Percentiles rank a stretch among this genome's conserved stretches.
phyloP scores from a whole-genome alignment of 768 basidiomycete genomes.

The Podaxis pistillaris region DNA sequence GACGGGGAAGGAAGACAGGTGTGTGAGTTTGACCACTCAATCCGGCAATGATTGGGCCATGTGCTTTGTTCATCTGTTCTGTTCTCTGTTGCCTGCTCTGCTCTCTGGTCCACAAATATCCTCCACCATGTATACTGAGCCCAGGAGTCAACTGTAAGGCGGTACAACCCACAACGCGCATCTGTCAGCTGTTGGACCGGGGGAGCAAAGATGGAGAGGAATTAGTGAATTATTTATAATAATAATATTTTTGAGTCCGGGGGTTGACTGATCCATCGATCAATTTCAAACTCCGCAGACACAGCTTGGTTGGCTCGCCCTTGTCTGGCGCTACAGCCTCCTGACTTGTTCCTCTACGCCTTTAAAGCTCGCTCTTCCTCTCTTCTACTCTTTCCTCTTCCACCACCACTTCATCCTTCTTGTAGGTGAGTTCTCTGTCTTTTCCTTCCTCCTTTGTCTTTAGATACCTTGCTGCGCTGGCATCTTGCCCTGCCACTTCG shows the following conservation, averaged over 20 bases:
- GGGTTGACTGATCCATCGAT: slow-evolving; percentile 25
- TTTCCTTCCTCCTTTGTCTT: slow-evolving; percentile 8
- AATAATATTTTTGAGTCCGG: not conserved
- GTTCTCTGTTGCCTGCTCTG: not conserved
- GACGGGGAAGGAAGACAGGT: not conserved
- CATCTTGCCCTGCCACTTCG: not conserved
- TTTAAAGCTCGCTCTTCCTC: slow-evolving; percentile 24
- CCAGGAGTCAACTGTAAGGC: not conserved
- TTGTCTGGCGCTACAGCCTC: slow-evolving; percentile 32
- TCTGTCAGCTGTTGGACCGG: not conserved
- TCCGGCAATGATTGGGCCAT: not conserved
- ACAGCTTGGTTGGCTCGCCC: slow-evolving; percentile 43
- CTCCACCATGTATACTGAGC: not conserved
- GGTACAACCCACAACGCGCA: not conserved
- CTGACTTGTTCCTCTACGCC: slow-evolving; percentile 24
- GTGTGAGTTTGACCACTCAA: not conserved
- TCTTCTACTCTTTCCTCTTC: slow-evolving; percentile 18
- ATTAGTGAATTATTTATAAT: not conserved
- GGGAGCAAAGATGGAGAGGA: not conserved
- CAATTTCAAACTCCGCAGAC: slow-evolving; percentile 51
- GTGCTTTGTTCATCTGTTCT: not conserved
- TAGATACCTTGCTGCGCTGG: not conserved
- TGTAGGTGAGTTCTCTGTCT: slow-evolving; percentile 18
- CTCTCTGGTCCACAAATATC: not conserved
- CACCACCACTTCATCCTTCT: not conserved